phyloP scores from a whole-genome alignment of 2,329 filamentous ascomycete genomes.

The Aspergillus sp. region DNA sequence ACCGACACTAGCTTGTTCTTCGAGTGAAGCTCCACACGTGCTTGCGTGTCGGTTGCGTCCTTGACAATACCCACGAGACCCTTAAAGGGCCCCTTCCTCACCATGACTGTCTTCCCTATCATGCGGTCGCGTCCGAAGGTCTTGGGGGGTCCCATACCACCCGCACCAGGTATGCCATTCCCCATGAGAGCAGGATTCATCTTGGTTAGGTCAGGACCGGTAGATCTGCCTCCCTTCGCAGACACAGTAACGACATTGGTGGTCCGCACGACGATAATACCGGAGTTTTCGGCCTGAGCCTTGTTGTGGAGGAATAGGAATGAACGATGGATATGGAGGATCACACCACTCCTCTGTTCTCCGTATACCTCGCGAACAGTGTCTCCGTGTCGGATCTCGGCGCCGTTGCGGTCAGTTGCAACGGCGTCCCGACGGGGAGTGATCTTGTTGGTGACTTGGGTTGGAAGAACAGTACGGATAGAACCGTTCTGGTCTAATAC shows the following conservation, averaged over 20 bases:
- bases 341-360: constrained; percentile 80
- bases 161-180: constrained; percentile 52
- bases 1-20: constrained; percentile 90
- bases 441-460: constrained; percentile 86
- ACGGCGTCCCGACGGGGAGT: constrained; percentile 79
- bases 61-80: constrained; percentile 93
- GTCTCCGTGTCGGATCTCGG: constrained; percentile 88
- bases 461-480: constrained; percentile 77
- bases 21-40: constrained; percentile 88
- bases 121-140: constrained; percentile 73
- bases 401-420: constrained; percentile 87
- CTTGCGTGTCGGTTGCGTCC: constrained; percentile 81
- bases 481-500: constrained; percentile 90
- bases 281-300: constrained; percentile 77
- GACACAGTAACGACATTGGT: constrained; percentile 85
- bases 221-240: constrained; percentile 85
- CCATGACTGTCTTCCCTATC: constrained; percentile 86
- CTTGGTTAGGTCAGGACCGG: constrained; percentile 72
- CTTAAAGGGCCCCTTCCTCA: constrained; percentile 85
- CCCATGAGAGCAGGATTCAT: constrained; percentile 91
- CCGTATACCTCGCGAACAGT: constrained; percentile 88
- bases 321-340: constrained; percentile 91
- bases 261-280: constrained; percentile 83
- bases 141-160: constrained; percentile 64
- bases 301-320: constrained; percentile 88